phyloP scores from a whole-genome alignment of 176 grass and related monocot genomes.

The Melocanna baccifera region DNA sequence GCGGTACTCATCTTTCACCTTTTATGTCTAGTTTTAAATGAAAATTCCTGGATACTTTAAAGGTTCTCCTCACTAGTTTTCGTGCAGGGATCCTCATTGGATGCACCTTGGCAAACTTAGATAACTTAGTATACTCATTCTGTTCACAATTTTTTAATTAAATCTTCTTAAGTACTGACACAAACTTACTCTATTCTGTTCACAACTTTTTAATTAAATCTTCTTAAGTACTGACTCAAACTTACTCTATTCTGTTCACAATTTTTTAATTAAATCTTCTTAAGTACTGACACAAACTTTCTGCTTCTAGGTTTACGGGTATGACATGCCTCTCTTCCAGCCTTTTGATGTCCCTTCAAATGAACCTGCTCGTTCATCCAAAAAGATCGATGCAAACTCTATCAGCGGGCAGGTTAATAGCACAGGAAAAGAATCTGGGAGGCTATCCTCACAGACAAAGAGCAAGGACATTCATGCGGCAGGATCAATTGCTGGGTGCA shows the following conservation, averaged over 20 bases:
- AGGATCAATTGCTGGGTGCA: conserved; percentile 17
- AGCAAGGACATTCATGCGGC: conserved; percentile 25
- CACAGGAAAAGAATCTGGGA: conserved; percentile 39
- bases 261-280: neutral
- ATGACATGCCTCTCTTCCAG: conserved; percentile 49
- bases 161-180: neutral
- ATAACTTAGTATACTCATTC: neutral
- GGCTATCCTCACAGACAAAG: conserved; percentile 28
- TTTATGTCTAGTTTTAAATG: neutral
- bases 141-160: neutral
- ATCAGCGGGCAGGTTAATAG: neutral
- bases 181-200: neutral
- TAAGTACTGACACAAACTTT: neutral
- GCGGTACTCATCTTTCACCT: neutral
- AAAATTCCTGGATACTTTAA: neutral
- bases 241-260: neutral
- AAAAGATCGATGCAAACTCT: conserved; percentile 44
- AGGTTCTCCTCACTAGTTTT: conserved; percentile 4
- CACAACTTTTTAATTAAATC: neutral
- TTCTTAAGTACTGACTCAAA: neutral
- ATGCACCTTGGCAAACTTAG: neutral
- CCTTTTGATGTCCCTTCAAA: conserved; percentile 48
- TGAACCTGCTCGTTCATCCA: conserved; percentile 26
- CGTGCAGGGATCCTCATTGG: neutral
- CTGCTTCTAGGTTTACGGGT: conserved; percentile 46